Evolutionary conservation across 2,329 filamentous ascomycete species (phyloP), one percentile per base, ranked within the genome.

Genomic region (Taxawa tesnikishii): DNA sequence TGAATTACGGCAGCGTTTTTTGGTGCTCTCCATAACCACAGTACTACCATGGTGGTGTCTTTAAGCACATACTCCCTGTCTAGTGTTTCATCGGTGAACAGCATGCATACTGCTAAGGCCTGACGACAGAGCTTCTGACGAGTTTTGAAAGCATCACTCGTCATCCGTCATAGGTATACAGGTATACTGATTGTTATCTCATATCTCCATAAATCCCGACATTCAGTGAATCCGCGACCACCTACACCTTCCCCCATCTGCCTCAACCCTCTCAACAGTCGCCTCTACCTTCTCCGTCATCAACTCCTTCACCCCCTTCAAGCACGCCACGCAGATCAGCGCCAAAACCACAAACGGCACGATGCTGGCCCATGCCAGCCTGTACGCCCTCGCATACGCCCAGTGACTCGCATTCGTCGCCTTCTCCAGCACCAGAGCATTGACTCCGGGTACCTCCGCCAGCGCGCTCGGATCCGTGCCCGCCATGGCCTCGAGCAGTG

Each of bases 231-330:
- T n/a, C n/a, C n/a, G n/a, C n/a, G n/a, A n/a, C n/a, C 19, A 23
- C 33, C 21, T 25, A 15, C 23, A 18, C 31, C 15, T 30, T 14
- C 16, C 26, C 21, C 25, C 27, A 10, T 9, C 29, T 26, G 3
- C 27, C 15, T 31, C 15, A 5, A 23, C 24, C 15, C 33, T 38
- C 44, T 70, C 65, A 6, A 69, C 62, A 2, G 62, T 67, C 15
- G 65, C 65, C 46, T 70, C 66, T 4, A 70, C 59, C 47, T 65
- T 60, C 39, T 69, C 65, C 11, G 65, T 69, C 65, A 69, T 69
- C 28, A 68, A 46, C 28, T 68, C 62, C 38, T 58, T 60, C 0
- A 70, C 65, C 0, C 62, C 62, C 31, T 59, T 60, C 45, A 68
- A 42, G 33, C 59, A 56, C 9, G 48, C 51, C 4, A 69, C 56